Evolutionary conservation across 306 rosid species (phyloP).

Genomic region (Ziziphus jujuba): DNA sequence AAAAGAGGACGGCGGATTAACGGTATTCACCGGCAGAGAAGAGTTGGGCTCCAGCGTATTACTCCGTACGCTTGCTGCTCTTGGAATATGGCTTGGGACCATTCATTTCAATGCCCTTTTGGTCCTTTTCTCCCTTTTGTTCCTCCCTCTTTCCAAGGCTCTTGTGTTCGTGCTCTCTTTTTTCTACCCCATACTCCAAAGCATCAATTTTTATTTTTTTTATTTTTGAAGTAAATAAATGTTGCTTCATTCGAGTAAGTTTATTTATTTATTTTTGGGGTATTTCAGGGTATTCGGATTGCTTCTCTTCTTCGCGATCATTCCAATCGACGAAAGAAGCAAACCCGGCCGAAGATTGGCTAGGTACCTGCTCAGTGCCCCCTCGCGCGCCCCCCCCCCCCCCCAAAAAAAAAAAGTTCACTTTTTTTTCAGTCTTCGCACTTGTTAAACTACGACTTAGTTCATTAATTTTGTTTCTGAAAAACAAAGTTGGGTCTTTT

Average conservation of each 20-base stretch:
- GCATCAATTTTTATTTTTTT: neutral
- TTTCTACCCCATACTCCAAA: neutral
- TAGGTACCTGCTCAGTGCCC: slow-evolving; percentile 30
- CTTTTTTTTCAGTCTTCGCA: neutral
- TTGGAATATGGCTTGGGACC: slow-evolving; percentile 67
- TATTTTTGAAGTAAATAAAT: neutral
- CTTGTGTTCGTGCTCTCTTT: slow-evolving; percentile 45
- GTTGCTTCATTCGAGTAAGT: neutral
- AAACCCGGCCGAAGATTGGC: slow-evolving; percentile 56
- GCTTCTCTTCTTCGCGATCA: slow-evolving; percentile 46
- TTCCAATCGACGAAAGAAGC: slow-evolving; percentile 60
- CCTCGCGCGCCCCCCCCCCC: neutral
- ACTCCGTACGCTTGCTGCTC: slow-evolving; percentile 37
- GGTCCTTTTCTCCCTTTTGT: slow-evolving; percentile 45
- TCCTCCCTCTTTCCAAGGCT: slow-evolving; percentile 60
- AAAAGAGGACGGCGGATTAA: slow-evolving; percentile 12
- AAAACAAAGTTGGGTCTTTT: neutral
- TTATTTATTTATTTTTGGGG: too few relatives aligned
- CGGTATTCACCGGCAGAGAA: slow-evolving; percentile 36
- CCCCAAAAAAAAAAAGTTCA: neutral
- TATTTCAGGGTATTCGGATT: slow-evolving; percentile 59
- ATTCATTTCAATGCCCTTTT: slow-evolving; percentile 60
- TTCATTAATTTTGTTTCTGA: neutral
- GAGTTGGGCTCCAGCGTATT: slow-evolving; percentile 24
- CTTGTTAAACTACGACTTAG: neutral